Conservation (phyloP, 169 alveolate species). For the Plasmodium reichenowi region DNA sequence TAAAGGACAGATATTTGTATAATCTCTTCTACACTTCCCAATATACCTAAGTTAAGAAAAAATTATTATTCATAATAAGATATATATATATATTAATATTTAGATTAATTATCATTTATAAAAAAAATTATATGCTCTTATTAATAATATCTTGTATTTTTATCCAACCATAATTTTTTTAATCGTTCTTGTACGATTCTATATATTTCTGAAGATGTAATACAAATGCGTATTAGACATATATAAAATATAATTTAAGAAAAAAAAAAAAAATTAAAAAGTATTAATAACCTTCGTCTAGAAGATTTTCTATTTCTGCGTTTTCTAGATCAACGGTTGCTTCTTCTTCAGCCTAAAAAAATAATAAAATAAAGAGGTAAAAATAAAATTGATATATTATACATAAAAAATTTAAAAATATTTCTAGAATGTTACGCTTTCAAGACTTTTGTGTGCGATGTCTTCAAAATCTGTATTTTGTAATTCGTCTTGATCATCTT, state of each 20-base stretch:
- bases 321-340: constrained; percentile 75
- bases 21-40: constrained; percentile 68
- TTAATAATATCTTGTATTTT: constrained; percentile 3
- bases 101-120: too few relatives aligned
- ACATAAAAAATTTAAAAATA: background rate
- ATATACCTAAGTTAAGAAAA: constrained; percentile 37
- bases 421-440: constrained; percentile 5
- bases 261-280: background rate
- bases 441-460: constrained; percentile 58
- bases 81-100: too few relatives aligned
- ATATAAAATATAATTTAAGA: background rate
- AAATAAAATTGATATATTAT: background rate
- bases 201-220: constrained; percentile 45
- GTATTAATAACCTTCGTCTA: constrained; percentile 49
- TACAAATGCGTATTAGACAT: background rate
- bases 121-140: too few relatives aligned
- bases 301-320: constrained; percentile 58
- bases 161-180: constrained; percentile 56
- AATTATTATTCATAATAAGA: too few relatives aligned
- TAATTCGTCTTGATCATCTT: constrained; percentile 42
- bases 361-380: background rate
- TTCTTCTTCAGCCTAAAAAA: constrained; percentile 57
- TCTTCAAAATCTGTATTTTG: constrained; percentile 36
- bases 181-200: constrained; percentile 64
- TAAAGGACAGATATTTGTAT: constrained; percentile 59